Evolutionary conservation across 192 early-diverging fungal species (phyloP).

Genomic region (Coemansia sp.): DNA sequence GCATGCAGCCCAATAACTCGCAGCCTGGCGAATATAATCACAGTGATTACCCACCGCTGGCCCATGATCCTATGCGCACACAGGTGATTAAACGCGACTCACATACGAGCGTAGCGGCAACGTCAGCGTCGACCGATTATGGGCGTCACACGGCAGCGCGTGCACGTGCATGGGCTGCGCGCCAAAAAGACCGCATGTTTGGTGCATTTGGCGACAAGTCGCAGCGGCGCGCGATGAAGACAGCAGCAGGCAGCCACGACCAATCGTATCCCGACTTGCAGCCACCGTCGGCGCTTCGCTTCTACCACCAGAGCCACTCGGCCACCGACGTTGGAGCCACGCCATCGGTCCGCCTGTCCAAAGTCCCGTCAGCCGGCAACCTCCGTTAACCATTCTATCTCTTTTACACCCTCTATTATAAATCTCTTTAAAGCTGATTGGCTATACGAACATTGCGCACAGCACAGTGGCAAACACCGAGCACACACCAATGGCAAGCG

Average conservation of each 20-base stretch:
- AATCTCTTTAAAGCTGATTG: not conserved
- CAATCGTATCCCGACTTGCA: slow-evolving; percentile 6
- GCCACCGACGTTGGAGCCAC: slow-evolving; percentile 18
- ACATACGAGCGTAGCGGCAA: slow-evolving; percentile 16
- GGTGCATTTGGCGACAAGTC: slow-evolving; percentile 30
- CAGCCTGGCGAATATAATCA: too few species aligned
- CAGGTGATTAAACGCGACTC: slow-evolving; percentile 29
- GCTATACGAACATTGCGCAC: not conserved
- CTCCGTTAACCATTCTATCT: slow-evolving; percentile 4
- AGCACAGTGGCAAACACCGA: not conserved
- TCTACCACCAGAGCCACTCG: slow-evolving; percentile 44
- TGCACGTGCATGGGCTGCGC: slow-evolving; percentile 46
- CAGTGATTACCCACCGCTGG: too few species aligned
- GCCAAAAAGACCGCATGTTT: slow-evolving; percentile 39
- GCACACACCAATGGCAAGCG: slow-evolving; percentile 6
- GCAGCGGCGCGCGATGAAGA: slow-evolving; percentile 14
- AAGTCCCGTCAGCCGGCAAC: slow-evolving; percentile 10
- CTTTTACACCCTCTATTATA: not conserved
- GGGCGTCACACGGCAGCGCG: slow-evolving; percentile 46
- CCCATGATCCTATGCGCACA: not conserved
- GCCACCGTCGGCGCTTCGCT: slow-evolving; percentile 25
- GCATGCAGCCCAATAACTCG: too few species aligned
- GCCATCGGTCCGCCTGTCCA: not conserved
- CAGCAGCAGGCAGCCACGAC: not conserved
- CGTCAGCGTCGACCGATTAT: slow-evolving; percentile 19